Evolutionary conservation across 108 stramenopile species (phyloP), one percentile per base, ranked within the genome.

Genomic region (Nitzschia palea): DNA sequence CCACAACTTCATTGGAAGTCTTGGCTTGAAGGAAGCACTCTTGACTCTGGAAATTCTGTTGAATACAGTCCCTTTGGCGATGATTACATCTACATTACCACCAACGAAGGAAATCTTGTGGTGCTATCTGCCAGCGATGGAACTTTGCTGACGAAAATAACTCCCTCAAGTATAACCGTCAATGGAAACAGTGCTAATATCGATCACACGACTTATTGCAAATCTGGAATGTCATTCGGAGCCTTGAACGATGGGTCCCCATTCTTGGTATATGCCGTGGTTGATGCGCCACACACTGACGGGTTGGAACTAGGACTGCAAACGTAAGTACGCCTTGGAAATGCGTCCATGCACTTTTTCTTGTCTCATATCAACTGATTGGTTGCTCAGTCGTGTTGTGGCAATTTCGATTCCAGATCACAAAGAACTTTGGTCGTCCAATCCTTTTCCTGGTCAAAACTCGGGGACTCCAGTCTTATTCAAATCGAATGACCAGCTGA

Each of bases 361-460:
- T 3, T 32, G 23, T 3, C 10, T 17, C 22, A 33, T 12, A 2
- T 32, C n/a, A 12, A 32, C 55, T 23, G n/a, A 34, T 35, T 32
- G 15, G 12, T 1, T 57, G 18, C 17, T 2, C 26, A 65, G 65
- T 37, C 65, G 71, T 29, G 71, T 73, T 26, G 56, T 73, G 12
- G 62, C 62, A 30, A 48, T 73, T 12, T 73, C 71, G 30, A 58
- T 73, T 47, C 71, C 71, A 6, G 51, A 53, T 20, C 63, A 73
- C 28, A 28, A 58, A 15, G 27, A 40, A 40, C 34, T 73, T 9
- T 73, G 71, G 71, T 61, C 55, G 9, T 73, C 71, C n/a, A 44
- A 40, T 4, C 42, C 37, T 4, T 50, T 73, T n/a, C 55, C 63
- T n/a, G 71, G 71, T 26, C 36, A 15, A 28, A 47, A 47, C 32